Evolutionary conservation across 1,284 basidiomycete species (phyloP).

Genomic region (Pterulicium gracile): DNA sequence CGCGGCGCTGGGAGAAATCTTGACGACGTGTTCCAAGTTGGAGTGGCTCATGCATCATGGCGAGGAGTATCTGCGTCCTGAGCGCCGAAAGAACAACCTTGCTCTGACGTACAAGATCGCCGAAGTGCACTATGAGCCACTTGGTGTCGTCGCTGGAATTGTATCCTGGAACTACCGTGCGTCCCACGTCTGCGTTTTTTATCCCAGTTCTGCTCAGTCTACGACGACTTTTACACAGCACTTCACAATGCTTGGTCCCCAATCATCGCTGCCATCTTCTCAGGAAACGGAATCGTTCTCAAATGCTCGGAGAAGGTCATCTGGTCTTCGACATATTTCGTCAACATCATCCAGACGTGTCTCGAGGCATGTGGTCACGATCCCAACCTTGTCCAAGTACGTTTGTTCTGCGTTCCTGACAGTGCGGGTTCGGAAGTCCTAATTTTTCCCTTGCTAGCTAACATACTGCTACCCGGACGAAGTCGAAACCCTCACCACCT

Average conservation of each 20-base stretch:
- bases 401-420: constrained; percentile 3
- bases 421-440: constrained; percentile 1
- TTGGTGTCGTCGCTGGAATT: constrained; percentile 88
- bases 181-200: constrained; percentile 17
- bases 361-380: constrained; percentile 72
- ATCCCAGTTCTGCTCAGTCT: neutral
- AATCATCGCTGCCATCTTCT: constrained; percentile 80
- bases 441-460: constrained; percentile 32
- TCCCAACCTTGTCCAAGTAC: constrained; percentile 73
- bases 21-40: constrained; percentile 83
- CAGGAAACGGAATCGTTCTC: constrained; percentile 85
- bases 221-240: constrained; percentile 32
- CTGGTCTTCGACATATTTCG: constrained; percentile 81
- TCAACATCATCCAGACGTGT: constrained; percentile 66
- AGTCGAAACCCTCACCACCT: constrained; percentile 74
- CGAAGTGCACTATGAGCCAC: constrained; percentile 81
- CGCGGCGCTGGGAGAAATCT: constrained; percentile 81
- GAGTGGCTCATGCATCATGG: constrained; percentile 82
- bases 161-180: constrained; percentile 92
- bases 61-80: constrained; percentile 61
- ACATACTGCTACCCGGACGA: constrained; percentile 86
- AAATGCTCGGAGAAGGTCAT: constrained; percentile 92
- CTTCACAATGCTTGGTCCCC: constrained; percentile 92
- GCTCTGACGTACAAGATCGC: constrained; percentile 81
- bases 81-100: constrained; percentile 61